Percentiles rank a stretch among this genome's conserved stretches.
phyloP scores from a whole-genome alignment of 129 eudicot species.

The Centella asiatica region DNA sequence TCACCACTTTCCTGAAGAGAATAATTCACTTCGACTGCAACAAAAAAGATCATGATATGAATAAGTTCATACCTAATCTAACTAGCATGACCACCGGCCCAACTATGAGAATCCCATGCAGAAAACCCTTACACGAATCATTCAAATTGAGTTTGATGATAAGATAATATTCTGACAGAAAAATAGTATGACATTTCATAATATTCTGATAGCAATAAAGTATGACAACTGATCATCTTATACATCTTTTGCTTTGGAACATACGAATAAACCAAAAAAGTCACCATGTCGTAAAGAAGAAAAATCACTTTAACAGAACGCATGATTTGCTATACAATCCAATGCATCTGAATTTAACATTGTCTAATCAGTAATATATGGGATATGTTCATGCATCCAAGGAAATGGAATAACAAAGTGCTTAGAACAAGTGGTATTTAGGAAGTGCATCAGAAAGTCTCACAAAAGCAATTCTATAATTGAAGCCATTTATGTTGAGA shows the following conservation, averaged over 20 bases:
- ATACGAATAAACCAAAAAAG: neutral
- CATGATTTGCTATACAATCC: neutral
- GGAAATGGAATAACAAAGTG: neutral
- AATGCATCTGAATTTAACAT: too few species aligned
- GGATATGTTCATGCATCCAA: neutral
- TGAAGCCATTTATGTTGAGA: constrained; percentile 1
- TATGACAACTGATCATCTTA: too few species aligned
- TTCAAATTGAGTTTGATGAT: neutral
- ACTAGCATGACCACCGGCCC: neutral
- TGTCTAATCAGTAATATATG: too few species aligned
- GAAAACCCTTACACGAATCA: too few species aligned
- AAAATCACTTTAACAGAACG: too few species aligned
- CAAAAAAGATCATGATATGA: too few species aligned
- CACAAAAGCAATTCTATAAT: neutral
- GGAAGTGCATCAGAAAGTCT: neutral
- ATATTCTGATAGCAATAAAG: too few species aligned
- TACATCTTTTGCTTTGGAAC: neutral
- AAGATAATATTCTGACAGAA: neutral
- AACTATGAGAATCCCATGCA: neutral
- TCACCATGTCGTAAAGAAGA: neutral
- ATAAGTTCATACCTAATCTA: neutral
- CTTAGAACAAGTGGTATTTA: neutral
- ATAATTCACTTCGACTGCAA: too few species aligned
- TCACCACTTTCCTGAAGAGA: too few species aligned
- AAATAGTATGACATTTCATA: too few species aligned